Base-by-base conservation (phyloP, 176 grass and related monocot species). In the Alloteropsis semialata region DNA sequence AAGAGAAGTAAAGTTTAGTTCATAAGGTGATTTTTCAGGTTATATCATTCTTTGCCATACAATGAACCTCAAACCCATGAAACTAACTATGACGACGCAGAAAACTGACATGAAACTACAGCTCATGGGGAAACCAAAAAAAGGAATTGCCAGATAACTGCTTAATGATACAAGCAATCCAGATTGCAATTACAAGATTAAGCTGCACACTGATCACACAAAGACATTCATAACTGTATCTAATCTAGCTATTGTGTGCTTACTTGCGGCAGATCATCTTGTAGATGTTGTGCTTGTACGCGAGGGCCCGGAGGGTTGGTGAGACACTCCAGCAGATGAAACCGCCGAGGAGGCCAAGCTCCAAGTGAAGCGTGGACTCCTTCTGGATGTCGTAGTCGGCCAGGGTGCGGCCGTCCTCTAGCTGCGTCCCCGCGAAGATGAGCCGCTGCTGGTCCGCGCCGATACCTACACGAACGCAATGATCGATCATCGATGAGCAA, bases 381-480 rank as follows among this genome's bases (percentile, higher is more conserved):
- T 61, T 78, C 29, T 39, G 83, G 18, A 92, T 79, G 56, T 48
- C 82, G 78, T 86, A 92, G 38, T 86, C 86, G 27, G 86, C 77
- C 10, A 89, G 65, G 9, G 82, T 79, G 42, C 65, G 65, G 63
- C 86, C 90, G 18, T 88, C 82, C 28, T 88, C 90, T 28, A 89
- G 81, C 82, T 92, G 82, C 78, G 78, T 89, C 15, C 78, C 82
- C 0, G 65, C 86, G 38, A 82, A 92, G 78, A 89, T 74, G 61
- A 92, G 86, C 19, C 86, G 64, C 71, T 88, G 86, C 86, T 88
- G 55, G n/a, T 92, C 90, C n/a, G 85, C 29, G 18, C 29, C 18
- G 69, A 53, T 13, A 21, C 71, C 71, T 74, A 19, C 45, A 74
- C 13, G 65, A 12, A 69, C 66, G 4, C 66, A 27, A 5, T 5